Base-by-base conservation (phyloP, 2,329 filamentous ascomycete species). In the Ploettnerulaceae sp. region DNA sequence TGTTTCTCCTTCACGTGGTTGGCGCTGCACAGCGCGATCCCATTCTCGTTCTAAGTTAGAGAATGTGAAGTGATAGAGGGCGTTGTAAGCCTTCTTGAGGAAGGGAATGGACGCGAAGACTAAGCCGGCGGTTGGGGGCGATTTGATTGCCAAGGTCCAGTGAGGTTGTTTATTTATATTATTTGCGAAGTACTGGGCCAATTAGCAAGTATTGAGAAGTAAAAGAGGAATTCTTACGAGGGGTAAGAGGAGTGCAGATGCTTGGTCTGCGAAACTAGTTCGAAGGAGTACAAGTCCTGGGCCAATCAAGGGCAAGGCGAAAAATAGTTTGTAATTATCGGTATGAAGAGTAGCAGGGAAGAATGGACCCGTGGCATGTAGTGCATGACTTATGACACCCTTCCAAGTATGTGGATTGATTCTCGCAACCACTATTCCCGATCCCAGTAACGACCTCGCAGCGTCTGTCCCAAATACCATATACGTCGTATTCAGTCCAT, bases 261-360 rank as follows among this genome's bases (percentile, higher is more conserved):
- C 43, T 32, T 51, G 50, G 38, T 88, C 83, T 22, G 78, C 76
- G 37, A 83, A 70, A 2, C 71, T 73, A 20, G 82, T 80, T 25
- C 85, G 72, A 15, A 82, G 82, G n/a, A 84, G 71, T 8, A 89
- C 71, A 7, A 90, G 71, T 2, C 79, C 72, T 8, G 84, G 71
- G 0, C 81, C 83, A 48, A 90, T 84, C 5, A 86, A 68, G 1
- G 83, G 80, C 3, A 88, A 64, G 2, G 81, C 81, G 21, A 84
- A 56, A 48, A 55, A 58, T 6, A 57, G 29, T 14, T 20, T 26
- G 14, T 42, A 42, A 15, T 42, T 42, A 9, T 24, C 12, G 26
- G 20, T 29, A 11, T 14, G 12, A 21, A 42, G 39, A 11, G 42
- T 29, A 7, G 38, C 44, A 5, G 60, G 57, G 14, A 61, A 52